These are phyloP conservation scores for Trifolium repens DNA, from an alignment of 306 rosid genomes.

Conservation along the genomic window DNA sequence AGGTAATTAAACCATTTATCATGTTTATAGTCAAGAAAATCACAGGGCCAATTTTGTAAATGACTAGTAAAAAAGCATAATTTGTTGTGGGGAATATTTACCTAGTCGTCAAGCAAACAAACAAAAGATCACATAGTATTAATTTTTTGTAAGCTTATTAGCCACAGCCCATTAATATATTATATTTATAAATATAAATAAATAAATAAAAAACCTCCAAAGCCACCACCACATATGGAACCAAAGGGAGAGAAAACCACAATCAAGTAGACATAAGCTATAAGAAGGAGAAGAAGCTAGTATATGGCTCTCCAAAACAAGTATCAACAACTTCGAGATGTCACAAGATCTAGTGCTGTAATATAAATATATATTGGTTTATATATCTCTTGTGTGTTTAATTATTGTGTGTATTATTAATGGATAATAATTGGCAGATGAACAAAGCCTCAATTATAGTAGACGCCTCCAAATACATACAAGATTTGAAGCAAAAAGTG, in stretches of 20 bases:
- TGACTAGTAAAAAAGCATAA: slow-evolving; percentile 25
- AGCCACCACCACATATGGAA: slow-evolving; percentile 15
- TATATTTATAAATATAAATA: slow-evolving; percentile 29
- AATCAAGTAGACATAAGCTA: slow-evolving; percentile 27
- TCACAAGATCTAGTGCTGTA: slow-evolving; percentile 81
- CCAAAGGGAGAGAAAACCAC: slow-evolving; percentile 32
- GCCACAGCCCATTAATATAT: neutral
- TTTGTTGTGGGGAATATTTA: slow-evolving; percentile 44
- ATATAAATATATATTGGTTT: slow-evolving; percentile 1
- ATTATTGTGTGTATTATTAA: neutral
- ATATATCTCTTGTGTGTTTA: neutral
- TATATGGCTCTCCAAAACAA: slow-evolving; percentile 30
- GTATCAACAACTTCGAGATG: slow-evolving; percentile 61
- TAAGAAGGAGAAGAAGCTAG: slow-evolving; percentile 29
- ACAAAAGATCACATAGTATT: slow-evolving; percentile 37
- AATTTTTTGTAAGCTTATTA: slow-evolving; percentile 30
- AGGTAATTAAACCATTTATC: neutral
- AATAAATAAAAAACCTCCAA: slow-evolving; percentile 9
- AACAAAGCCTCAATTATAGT: slow-evolving; percentile 74
- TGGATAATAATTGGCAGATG: slow-evolving; percentile 17
- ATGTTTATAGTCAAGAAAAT: neutral
- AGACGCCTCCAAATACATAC: slow-evolving; percentile 74
- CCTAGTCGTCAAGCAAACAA: slow-evolving; percentile 45
- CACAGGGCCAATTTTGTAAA: slow-evolving; percentile 43
- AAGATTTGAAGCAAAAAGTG: slow-evolving; percentile 74